Conservation (phyloP, 2,329 filamentous ascomycete species). For the Phoma sp. region DNA sequence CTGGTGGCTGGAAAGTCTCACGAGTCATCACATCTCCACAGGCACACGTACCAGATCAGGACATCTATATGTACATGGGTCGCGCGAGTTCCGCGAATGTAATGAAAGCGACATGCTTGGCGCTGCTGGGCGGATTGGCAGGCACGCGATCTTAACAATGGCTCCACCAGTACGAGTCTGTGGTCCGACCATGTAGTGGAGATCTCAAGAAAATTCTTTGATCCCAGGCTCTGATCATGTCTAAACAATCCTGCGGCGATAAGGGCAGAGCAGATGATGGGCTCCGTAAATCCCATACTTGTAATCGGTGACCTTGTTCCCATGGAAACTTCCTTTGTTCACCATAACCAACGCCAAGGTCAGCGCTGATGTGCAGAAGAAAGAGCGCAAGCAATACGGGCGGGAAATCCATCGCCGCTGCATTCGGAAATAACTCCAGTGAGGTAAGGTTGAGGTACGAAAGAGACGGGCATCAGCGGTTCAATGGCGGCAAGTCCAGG, state of each 20-base stretch:
- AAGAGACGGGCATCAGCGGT: constrained; percentile 10
- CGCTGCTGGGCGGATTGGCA: constrained; percentile 12
- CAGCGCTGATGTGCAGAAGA: constrained; percentile 1
- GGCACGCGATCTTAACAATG: background rate
- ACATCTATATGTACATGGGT: background rate
- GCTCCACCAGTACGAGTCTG: constrained; percentile 5
- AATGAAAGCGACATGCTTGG: constrained; percentile 2
- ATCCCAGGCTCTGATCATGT: background rate
- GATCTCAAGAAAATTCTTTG: constrained; percentile 6
- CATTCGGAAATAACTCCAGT: constrained; percentile 1
- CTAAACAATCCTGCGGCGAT: background rate
- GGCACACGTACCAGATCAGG: background rate
- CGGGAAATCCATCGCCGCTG: background rate
- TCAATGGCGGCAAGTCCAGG: constrained; percentile 10
- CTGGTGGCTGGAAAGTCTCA: constrained; percentile 8
- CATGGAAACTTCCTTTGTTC: background rate
- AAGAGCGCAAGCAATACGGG: constrained; percentile 6
- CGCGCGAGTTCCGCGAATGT: background rate
- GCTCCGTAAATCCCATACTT: constrained; percentile 1
- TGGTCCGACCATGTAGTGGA: constrained; percentile 12
- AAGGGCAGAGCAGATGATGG: background rate
- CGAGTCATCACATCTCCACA: constrained; percentile 3
- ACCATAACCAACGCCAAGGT: constrained; percentile 10
- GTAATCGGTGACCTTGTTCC: background rate
- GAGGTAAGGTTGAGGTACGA: background rate